Conservation (phyloP, 2,329 filamentous ascomycete genomes). For the Colletotrichum sp. region DNA sequence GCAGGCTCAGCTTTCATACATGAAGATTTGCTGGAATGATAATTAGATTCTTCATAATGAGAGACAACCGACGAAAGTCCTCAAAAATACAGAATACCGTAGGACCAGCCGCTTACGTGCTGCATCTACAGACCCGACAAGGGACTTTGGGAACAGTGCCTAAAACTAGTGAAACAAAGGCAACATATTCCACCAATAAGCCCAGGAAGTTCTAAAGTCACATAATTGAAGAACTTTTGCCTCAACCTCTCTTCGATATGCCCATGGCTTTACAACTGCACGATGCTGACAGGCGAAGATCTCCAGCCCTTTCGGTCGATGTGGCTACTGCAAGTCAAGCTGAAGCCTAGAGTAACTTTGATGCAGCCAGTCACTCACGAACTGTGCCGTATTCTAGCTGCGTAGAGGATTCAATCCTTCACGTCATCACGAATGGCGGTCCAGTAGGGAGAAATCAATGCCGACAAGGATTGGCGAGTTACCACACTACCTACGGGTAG, state of each 20-base stretch:
- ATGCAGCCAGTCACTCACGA: background rate
- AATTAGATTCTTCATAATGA: background rate
- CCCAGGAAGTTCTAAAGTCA: background rate
- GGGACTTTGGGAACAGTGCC: background rate
- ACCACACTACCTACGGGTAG: background rate
- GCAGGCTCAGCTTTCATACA: background rate
- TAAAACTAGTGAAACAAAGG: background rate
- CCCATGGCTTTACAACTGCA: background rate
- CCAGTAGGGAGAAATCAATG: background rate
- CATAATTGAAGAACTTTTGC: background rate
- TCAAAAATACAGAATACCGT: background rate
- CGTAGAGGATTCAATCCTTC: background rate
- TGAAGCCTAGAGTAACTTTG: background rate
- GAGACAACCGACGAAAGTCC: background rate
- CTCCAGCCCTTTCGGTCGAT: background rate
- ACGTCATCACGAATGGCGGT: background rate
- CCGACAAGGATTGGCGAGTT: background rate
- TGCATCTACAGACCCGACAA: background rate
- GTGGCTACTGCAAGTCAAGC: background rate
- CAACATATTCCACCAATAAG: background rate
- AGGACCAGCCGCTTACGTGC: background rate
- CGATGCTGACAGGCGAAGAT: background rate
- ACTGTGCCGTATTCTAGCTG: background rate
- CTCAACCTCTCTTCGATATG: background rate
- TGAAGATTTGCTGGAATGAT: background rate